Evolutionary conservation across 225 moss, liverwort and hornwort species (phyloP).

Genomic region (Takakia lepidozioides): DNA sequence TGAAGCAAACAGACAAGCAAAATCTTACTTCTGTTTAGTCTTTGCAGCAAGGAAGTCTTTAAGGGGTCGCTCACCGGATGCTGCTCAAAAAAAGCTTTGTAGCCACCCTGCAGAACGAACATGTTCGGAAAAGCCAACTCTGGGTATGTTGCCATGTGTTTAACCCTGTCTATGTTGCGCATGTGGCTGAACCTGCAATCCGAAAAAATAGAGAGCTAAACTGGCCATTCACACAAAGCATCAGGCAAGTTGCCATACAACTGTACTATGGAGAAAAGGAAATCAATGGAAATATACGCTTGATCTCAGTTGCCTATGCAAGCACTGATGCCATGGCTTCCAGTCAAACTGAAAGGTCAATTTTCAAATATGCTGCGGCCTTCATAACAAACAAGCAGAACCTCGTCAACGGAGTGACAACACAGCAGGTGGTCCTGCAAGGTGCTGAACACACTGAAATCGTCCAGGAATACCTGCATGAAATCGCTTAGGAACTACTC

Average conservation of each 20-base stretch:
- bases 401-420: too few relatives aligned
- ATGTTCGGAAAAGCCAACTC: constrained; percentile 51
- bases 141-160: constrained; percentile 49
- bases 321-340: background rate
- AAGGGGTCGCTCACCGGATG: constrained; percentile 27
- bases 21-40: background rate
- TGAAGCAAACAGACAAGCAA: background rate
- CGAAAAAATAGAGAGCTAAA: background rate
- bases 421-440: too few relatives aligned
- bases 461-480: too few relatives aligned
- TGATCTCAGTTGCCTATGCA: background rate
- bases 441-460: too few relatives aligned
- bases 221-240: too few relatives aligned
- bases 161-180: constrained; percentile 43
- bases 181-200: constrained; percentile 43
- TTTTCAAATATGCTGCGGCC: too few relatives aligned
- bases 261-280: too few relatives aligned
- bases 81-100: constrained; percentile 43
- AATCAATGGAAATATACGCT: too few relatives aligned
- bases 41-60: background rate
- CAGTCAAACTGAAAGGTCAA: too few relatives aligned
- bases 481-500: too few relatives aligned
- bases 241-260: too few relatives aligned
- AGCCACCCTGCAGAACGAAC: constrained; percentile 52
- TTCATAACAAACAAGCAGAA: too few relatives aligned